phyloP scores from a whole-genome alignment of 768 basidiomycete genomes.

The Psilocybe subaeruginosa region DNA sequence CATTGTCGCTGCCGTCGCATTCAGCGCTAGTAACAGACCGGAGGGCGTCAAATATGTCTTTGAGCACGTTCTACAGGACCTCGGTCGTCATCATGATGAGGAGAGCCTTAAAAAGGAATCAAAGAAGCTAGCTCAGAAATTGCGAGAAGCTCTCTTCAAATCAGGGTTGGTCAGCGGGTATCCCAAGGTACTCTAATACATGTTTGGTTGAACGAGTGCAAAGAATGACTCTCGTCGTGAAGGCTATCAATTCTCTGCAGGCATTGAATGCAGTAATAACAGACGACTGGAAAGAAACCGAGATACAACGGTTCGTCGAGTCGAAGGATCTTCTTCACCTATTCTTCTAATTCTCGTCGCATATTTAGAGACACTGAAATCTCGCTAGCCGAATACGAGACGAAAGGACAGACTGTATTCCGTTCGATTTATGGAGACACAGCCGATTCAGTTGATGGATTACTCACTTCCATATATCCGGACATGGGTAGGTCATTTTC shows the following conservation, averaged over 20 bases:
- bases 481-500: conserved; percentile 55
- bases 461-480: conserved; percentile 58
- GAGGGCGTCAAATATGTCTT: conserved; percentile 62
- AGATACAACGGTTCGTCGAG: conserved; percentile 43
- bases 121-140: conserved; percentile 48
- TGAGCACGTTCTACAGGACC: conserved; percentile 47
- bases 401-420: conserved; percentile 47
- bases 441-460: conserved; percentile 44
- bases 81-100: conserved; percentile 30
- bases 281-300: conserved; percentile 49
- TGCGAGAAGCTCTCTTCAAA: conserved; percentile 68
- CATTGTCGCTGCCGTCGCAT: conserved; percentile 57
- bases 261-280: conserved; percentile 56
- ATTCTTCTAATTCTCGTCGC: background rate
- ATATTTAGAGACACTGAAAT: conserved; percentile 39
- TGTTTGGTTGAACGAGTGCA: background rate
- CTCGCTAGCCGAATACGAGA: conserved; percentile 45
- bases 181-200: conserved; percentile 46
- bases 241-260: conserved; percentile 64
- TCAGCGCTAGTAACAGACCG: conserved; percentile 60
- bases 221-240: background rate
- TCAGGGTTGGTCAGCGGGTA: conserved; percentile 60
- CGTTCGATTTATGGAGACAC: conserved; percentile 58
- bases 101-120: conserved; percentile 30
- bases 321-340: background rate